These are phyloP conservation scores for Hypholoma sublateritium DNA, from an alignment of 768 basidiomycete genomes.

Conservation along the genomic window DNA sequence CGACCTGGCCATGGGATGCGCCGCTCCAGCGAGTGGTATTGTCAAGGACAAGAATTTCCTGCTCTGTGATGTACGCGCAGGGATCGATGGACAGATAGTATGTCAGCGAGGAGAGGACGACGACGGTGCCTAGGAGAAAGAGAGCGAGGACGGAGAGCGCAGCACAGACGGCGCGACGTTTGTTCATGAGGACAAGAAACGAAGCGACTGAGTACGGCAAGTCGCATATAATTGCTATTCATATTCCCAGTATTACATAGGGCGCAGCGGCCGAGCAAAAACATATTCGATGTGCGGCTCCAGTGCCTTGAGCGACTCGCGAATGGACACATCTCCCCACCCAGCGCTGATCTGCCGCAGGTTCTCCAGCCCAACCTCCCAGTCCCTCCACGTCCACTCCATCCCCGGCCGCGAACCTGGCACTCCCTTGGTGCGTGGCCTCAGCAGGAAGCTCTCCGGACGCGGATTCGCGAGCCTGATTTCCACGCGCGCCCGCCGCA, in stretches of 20 bases:
- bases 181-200: constrained; percentile 36
- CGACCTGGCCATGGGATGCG: constrained; percentile 56
- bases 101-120: constrained; percentile 89
- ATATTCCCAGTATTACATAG: not conserved
- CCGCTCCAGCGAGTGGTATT: constrained; percentile 64
- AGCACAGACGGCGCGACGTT: constrained; percentile 42
- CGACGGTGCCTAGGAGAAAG: constrained; percentile 82
- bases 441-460: constrained; percentile 44
- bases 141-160: constrained; percentile 59
- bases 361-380: constrained; percentile 52
- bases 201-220: constrained; percentile 3
- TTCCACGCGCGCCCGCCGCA: constrained; percentile 11
- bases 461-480: constrained; percentile 34
- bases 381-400: constrained; percentile 72
- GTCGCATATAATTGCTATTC: constrained; percentile 10
- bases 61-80: constrained; percentile 76
- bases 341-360: constrained; percentile 46
- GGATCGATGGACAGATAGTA: constrained; percentile 85
- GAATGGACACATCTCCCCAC: constrained; percentile 56
- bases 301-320: constrained; percentile 48
- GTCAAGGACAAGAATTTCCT: constrained; percentile 63
- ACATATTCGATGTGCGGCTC: constrained; percentile 46
- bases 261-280: constrained; percentile 35
- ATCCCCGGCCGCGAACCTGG: constrained; percentile 64
- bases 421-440: constrained; percentile 35